Base-by-base conservation (phyloP, 257 asterid species). In the Nicotiana sylvestris region DNA sequence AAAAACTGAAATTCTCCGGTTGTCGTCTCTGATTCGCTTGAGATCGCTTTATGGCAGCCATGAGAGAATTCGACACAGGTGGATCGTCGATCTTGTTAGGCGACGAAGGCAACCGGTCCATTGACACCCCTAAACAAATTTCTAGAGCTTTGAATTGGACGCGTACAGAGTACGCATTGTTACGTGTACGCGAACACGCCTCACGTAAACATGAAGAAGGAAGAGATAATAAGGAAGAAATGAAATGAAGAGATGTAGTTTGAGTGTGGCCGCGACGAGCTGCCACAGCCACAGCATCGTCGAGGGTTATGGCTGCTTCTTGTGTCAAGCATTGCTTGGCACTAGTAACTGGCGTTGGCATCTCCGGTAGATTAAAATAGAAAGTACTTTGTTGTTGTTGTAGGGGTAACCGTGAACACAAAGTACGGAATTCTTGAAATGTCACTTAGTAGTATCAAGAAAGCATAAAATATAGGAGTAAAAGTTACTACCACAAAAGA, bases 11-110 rank as follows among this genome's bases (percentile, higher is more conserved):
- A 66, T 91, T 94, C 82, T 94, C 97, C 7, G 97, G 99, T 85
- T 94, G 98, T 65, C 98, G 81, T 58, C 99, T 86, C 77, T 93
- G 99, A 72, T 88, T 91, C 0, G 98, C 97, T 81, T 95, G 98
- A 58, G 98, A 95, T 81, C 99, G 83, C 29, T 95, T 95, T 5
- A 94, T 84, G 17, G 99, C 99, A 17, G 98, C 98, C 98, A 95
- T 94, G 29, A 95, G 89, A 0, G 99, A 94, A 67, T 95, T 95
- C 30, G 99, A 89, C 1, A 94, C 94, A 33, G 97, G 97, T 9
- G 99, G 98, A 85, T 92, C 94, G 25, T 88, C 97, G 9, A 77
- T 86, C 82, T 81, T 83, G 62, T 53, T 64, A 5, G 86, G 89
- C 0, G 92, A 85, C 0, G 93, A 88, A 0, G 99, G 91, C 39